These are phyloP conservation scores for Suhomyces pyralidae DNA, from an alignment of 805 yeast genomes.

Conservation along the genomic window DNA sequence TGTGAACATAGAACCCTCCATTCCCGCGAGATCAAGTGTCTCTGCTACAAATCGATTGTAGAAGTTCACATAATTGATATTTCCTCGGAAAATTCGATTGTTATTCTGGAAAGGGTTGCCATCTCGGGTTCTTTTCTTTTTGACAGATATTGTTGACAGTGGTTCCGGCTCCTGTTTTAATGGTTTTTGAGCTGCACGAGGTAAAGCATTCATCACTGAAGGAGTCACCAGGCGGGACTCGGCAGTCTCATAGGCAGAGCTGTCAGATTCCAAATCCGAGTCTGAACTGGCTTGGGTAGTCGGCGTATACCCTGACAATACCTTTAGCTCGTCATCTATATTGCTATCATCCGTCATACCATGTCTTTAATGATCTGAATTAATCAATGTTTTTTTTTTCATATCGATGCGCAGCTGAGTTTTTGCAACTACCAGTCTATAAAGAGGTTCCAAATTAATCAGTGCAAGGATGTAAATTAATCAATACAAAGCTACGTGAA, in stretches of 20 bases:
- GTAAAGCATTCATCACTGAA: neutral
- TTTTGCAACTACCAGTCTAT: neutral
- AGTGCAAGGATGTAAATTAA: neutral
- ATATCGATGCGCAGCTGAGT: neutral
- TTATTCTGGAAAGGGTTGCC: neutral
- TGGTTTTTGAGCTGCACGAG: neutral
- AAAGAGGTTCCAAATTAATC: neutral
- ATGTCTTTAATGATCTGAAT: neutral
- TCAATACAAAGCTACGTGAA: neutral
- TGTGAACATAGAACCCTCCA: too few relatives aligned
- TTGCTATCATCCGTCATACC: slow-evolving; percentile 6
- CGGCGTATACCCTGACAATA: neutral
- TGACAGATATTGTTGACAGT: neutral
- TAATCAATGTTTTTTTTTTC: neutral
- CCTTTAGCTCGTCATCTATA: slow-evolving; percentile 1
- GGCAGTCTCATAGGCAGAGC: slow-evolving; percentile 1
- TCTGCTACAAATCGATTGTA: slow-evolving; percentile 28
- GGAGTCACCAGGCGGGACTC: neutral
- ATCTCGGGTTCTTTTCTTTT: neutral
- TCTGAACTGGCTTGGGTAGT: neutral
- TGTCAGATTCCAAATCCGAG: neutral
- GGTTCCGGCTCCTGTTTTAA: neutral
- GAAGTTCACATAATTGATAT: slow-evolving; percentile 23
- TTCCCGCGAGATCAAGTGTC: slow-evolving; percentile 11
- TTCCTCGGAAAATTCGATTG: slow-evolving; percentile 23